These are phyloP conservation scores for Sporothrix pallida DNA, from an alignment of 2,329 filamentous ascomycete genomes.

Conservation along the genomic window DNA sequence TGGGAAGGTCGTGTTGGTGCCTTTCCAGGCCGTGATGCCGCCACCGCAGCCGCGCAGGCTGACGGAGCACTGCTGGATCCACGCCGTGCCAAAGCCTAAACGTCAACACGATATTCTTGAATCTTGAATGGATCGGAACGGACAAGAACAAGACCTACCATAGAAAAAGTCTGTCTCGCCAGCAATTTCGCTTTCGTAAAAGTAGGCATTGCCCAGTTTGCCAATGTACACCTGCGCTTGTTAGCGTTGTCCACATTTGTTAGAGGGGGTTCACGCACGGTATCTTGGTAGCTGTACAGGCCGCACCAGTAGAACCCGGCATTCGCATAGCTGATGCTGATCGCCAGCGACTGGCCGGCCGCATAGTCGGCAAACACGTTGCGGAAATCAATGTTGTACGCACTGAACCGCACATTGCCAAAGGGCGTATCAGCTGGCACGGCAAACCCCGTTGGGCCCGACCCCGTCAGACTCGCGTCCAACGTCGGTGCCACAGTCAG, in stretches of 20 bases:
- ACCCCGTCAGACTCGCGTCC: constrained; percentile 66
- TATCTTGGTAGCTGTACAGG: constrained; percentile 72
- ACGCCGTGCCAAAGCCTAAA: constrained; percentile 65
- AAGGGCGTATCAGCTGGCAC: constrained; percentile 67
- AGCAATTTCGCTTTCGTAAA: constrained; percentile 64
- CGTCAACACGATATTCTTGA: too few species aligned
- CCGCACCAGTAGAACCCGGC: constrained; percentile 70
- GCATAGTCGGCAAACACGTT: constrained; percentile 55
- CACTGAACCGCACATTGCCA: constrained; percentile 66
- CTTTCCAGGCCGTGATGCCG: constrained; percentile 72
- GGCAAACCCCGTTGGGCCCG: constrained; percentile 65
- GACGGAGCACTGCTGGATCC: constrained; percentile 61
- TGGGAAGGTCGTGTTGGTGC: constrained; percentile 23
- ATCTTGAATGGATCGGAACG: too few species aligned
- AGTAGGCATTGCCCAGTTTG: constrained; percentile 70
- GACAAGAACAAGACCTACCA: not conserved
- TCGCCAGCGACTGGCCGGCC: constrained; percentile 63
- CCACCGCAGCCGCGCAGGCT: constrained; percentile 66
- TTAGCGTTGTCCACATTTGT: too few species aligned
- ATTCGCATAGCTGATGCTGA: constrained; percentile 67
- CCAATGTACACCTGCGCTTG: constrained; percentile 56
- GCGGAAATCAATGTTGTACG: constrained; percentile 70
- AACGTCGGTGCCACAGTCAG: constrained; percentile 68
- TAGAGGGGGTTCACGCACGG: constrained; percentile 48
- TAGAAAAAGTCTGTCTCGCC: constrained; percentile 67